Evolutionary conservation across 768 basidiomycete genomes (phyloP).

Genomic region (Candolleomyces efflorescens): DNA sequence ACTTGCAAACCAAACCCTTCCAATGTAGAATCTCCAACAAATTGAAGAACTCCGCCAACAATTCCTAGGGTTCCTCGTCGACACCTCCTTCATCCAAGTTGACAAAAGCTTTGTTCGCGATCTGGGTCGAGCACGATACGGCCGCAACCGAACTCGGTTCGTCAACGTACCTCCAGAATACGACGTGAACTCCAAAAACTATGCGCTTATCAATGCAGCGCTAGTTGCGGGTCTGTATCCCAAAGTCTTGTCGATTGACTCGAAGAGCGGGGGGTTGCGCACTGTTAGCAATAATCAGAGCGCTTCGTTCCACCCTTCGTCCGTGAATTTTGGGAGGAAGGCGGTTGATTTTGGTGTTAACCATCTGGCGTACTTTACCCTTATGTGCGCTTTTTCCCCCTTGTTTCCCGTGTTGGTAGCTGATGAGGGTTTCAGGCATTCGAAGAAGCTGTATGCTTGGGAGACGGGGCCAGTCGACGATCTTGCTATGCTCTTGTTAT

Average conservation of each 20-base stretch:
- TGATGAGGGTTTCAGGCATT: constrained; percentile 57
- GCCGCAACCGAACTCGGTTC: constrained; percentile 72
- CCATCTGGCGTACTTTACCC: constrained; percentile 79
- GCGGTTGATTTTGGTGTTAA: constrained; percentile 68
- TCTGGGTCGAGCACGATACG: constrained; percentile 74
- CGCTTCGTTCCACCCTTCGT: constrained; percentile 84
- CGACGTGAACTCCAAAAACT: constrained; percentile 65
- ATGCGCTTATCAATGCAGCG: constrained; percentile 70
- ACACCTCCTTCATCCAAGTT: constrained; percentile 78
- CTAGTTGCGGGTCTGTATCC: constrained; percentile 87
- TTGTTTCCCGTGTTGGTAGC: background rate
- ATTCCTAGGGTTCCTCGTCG: constrained; percentile 82
- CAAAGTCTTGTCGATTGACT: constrained; percentile 77
- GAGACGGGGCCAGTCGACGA: constrained; percentile 91
- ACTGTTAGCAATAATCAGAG: constrained; percentile 81
- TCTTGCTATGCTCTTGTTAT: constrained; percentile 72
- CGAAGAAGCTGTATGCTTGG: constrained; percentile 90
- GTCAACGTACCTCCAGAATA: constrained; percentile 67
- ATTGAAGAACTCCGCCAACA: constrained; percentile 96
- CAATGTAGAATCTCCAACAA: constrained; percentile 77
- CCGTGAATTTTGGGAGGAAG: constrained; percentile 78
- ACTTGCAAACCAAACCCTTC: background rate
- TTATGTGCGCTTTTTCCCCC: constrained; percentile 50
- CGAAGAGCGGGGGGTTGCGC: constrained; percentile 54
- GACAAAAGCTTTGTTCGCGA: constrained; percentile 63